Evolutionary conservation across 768 basidiomycete genomes (phyloP), one percentile per base, ranked within the genome.

Genomic region (Lyophyllum semitale): DNA sequence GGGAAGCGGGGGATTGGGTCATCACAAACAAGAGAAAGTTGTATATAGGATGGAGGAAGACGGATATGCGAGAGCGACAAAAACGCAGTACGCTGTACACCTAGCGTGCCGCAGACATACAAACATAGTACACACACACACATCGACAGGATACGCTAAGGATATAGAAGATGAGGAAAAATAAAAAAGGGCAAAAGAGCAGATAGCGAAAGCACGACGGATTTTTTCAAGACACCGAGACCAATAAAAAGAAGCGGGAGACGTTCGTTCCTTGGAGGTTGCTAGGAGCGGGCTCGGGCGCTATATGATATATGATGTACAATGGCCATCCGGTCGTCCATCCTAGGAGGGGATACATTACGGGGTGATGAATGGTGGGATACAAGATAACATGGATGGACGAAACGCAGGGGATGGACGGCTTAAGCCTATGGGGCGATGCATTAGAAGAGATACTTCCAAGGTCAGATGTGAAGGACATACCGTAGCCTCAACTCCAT

Each of bases 151-250:
- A 55, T 54, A 61, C 23, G 55, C 49, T 60, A 60, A 57, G 37
- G 51, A 61, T 54, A 57, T 41, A 47, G 18, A 53, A 49, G 26
- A 29, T 33, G 33, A 53, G n/a, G 41, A 20, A 45, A 55, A 56
- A 54, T 49, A 57, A 55, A 55, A 59, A 50, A 55, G 33, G 4
- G 17, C 11, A 48, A 33, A 29, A 60, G 63, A 64, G 52, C 49
- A 63, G 54, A 63, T 51, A 57, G 57, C 58, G 59, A 58, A 59
- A 67, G 57, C 64, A 64, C 51, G 57, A 64, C 60, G 50, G 38
- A 50, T 38, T 57, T 58, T 55, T 59, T 59, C 57, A 25, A 35
- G 49, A 57, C 47, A 51, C 42, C 48, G 41, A 57, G 45, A 55
- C 46, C 15, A 54, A 58, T 40, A 49, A 46, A 63, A 57, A 53